These are phyloP conservation scores for Monosporascus ibericus DNA, from an alignment of 2,329 filamentous ascomycete genomes.

Conservation along the genomic window DNA sequence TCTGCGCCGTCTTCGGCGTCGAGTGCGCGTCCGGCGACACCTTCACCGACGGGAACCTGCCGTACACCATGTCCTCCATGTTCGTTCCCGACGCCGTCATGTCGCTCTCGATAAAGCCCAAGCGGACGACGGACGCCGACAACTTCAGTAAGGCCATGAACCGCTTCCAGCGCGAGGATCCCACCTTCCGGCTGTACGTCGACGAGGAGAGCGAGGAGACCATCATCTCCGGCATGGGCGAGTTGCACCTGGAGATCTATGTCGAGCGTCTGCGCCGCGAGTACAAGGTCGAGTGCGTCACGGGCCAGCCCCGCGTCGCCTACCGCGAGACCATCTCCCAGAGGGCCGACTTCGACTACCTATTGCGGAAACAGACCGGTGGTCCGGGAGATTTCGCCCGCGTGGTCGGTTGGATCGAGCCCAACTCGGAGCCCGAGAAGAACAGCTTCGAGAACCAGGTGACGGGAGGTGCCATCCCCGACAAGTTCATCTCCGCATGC, in stretches of 20 bases:
- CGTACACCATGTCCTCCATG: conserved; percentile 97
- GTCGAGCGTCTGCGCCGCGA: conserved; percentile 94
- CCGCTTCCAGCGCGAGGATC: conserved; percentile 96
- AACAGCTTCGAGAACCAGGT: conserved; percentile 87
- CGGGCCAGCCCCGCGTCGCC: conserved; percentile 93
- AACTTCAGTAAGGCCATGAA: conserved; percentile 99
- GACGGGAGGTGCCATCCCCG: conserved; percentile 81
- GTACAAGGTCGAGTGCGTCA: conserved; percentile 92
- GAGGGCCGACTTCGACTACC: conserved; percentile 80
- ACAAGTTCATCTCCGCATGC: conserved; percentile 93
- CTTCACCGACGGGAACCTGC: conserved; percentile 88
- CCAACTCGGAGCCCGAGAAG: conserved; percentile 62
- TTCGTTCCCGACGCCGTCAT: conserved; percentile 97
- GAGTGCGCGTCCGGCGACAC: conserved; percentile 97
- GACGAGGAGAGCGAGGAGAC: conserved; percentile 92
- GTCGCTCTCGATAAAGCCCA: conserved; percentile 94
- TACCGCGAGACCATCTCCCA: conserved; percentile 90
- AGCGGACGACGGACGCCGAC: conserved; percentile 82
- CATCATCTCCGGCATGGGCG: conserved; percentile 97
- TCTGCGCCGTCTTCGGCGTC: conserved; percentile 96
- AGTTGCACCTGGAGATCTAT: conserved; percentile 94
- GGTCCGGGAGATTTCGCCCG: conserved; percentile 94
- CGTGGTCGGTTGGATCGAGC: conserved; percentile 88
- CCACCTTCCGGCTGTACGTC: conserved; percentile 91
- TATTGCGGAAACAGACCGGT: conserved; percentile 91